Percentiles rank a stretch among this genome's conserved stretches.
Evolutionary conservation across 371 early-diverging fungal species (phyloP).

Genomic region (Rhizomucor miehei): DNA sequence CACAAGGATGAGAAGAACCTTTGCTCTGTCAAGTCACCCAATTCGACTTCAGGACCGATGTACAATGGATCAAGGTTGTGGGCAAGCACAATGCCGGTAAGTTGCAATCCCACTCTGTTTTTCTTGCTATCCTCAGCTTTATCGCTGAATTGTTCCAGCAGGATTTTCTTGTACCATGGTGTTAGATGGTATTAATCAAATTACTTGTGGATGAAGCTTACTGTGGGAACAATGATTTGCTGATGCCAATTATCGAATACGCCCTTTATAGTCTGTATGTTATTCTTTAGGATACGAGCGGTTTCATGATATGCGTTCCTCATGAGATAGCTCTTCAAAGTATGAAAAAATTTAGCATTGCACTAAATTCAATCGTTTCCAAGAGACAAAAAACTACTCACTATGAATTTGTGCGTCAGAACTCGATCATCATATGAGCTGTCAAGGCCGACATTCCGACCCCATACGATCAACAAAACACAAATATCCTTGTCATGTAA

Average conservation of each 20-base stretch:
- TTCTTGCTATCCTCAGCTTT: conserved; percentile 16
- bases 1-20: conserved; percentile 40
- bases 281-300: conserved; percentile 38
- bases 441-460: conserved; percentile 22
- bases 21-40: conserved; percentile 40
- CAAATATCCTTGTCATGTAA: conserved; percentile 46
- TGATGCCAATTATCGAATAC: conserved; percentile 61
- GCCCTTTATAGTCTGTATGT: conserved; percentile 53
- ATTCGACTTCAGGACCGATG: conserved; percentile 31
- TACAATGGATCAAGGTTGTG: conserved; percentile 51
- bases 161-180: conserved; percentile 27
- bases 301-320: conserved; percentile 45
- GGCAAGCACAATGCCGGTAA: conserved; percentile 48
- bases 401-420: conserved; percentile 36
- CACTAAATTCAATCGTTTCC: too few species aligned
- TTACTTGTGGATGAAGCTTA: conserved; percentile 18
- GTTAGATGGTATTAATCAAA: not conserved
- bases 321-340: conserved; percentile 49
- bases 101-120: conserved; percentile 52
- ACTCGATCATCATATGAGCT: conserved; percentile 35
- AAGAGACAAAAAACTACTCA: conserved; percentile 13
- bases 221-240: conserved; percentile 59
- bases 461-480: conserved; percentile 60
- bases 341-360: not conserved
- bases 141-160: conserved; percentile 40